Evolutionary conservation across 2,329 filamentous ascomycete genomes (phyloP).

Genomic region (Fusarium sp.): DNA sequence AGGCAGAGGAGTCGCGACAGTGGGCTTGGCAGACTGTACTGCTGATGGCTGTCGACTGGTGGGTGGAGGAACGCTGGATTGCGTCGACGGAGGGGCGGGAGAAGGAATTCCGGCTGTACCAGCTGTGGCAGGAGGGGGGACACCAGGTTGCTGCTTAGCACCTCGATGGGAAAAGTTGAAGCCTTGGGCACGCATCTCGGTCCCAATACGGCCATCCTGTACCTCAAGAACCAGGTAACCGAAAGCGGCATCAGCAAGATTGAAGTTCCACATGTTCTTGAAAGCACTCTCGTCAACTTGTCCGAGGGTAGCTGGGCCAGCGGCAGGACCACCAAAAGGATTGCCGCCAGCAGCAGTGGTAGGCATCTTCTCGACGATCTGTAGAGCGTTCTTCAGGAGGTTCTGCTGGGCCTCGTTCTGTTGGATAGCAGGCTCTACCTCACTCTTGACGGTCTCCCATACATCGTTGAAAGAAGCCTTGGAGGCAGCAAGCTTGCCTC

Average conservation of each 20-base stretch:
- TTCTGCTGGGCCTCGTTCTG: conserved; percentile 95
- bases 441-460: conserved; percentile 97
- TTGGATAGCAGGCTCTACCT: conserved; percentile 93
- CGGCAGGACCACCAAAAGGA: conserved; percentile 88
- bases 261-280: conserved; percentile 99
- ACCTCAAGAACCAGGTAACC: conserved; percentile 95
- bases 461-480: conserved; percentile 99
- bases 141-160: conserved; percentile 72
- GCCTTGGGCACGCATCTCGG: conserved; percentile 97
- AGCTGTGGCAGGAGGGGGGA: conserved; percentile 46
- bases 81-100: conserved; percentile 50
- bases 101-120: conserved; percentile 46
- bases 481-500: conserved; percentile 95
- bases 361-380: conserved; percentile 98
- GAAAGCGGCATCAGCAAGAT: conserved; percentile 95
- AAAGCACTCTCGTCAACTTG: conserved; percentile 98
- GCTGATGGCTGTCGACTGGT: conserved; percentile 51
- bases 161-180: conserved; percentile 99
- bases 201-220: conserved; percentile 94
- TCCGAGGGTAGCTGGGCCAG: conserved; percentile 76
- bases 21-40: conserved; percentile 55
- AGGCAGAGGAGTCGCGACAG: conserved; percentile 49
- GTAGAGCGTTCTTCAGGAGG: conserved; percentile 87
- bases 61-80: conserved; percentile 48
- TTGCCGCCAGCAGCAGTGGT: conserved; percentile 93